Conservation (phyloP, 2,329 filamentous ascomycete species). For the Paramyrothecium sp. region DNA sequence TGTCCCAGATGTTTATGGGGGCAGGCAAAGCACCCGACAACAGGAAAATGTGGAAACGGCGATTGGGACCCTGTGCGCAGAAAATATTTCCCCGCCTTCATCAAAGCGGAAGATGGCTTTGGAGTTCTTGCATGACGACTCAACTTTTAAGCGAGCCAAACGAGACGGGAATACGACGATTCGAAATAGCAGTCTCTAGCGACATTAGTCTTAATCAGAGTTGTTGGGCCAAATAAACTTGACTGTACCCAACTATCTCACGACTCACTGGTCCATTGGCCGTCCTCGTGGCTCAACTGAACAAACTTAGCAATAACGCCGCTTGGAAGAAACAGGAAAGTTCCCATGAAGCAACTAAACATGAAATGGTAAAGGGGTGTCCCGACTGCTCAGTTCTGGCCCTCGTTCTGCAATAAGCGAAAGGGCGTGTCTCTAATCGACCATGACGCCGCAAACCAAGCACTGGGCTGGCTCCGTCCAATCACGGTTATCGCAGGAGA, state of each 20-base stretch:
- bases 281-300: neutral
- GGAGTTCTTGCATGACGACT: neutral
- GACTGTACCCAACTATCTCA: neutral
- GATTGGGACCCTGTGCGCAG: neutral
- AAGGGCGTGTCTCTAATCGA: constrained; percentile 1
- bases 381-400: neutral
- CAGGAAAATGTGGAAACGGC: neutral
- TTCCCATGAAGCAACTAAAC: neutral
- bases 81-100: too few relatives aligned
- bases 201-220: constrained; percentile 1
- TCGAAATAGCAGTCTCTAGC: constrained; percentile 1
- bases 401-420: constrained; percentile 1
- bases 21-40: neutral
- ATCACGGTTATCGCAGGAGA: neutral
- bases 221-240: constrained; percentile 1
- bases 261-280: neutral
- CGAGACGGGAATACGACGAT: neutral
- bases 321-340: neutral
- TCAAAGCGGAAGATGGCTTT: too few relatives aligned
- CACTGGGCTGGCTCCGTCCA: neutral
- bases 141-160: neutral
- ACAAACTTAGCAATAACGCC: constrained; percentile 1
- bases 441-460: neutral
- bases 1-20: neutral
- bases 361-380: neutral